These are phyloP conservation scores for Tolypocladium pustulatum DNA, from an alignment of 2,329 filamentous ascomycete species.

Conservation along the genomic window DNA sequence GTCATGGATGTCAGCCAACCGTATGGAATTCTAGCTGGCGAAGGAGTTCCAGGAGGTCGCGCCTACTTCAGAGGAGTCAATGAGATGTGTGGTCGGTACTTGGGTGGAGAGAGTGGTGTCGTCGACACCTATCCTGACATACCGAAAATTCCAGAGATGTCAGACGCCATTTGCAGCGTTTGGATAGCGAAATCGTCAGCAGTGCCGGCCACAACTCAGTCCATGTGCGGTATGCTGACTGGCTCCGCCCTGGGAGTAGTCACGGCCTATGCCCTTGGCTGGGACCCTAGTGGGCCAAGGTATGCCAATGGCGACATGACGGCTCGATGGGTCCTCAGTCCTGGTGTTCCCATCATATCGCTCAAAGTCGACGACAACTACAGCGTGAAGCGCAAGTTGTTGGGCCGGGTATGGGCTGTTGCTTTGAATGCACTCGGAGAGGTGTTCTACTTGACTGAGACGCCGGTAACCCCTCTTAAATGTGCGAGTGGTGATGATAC, in stretches of 20 bases:
- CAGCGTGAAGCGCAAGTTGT: conserved; percentile 55
- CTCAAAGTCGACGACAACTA: conserved; percentile 79
- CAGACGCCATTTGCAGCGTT: conserved; percentile 64
- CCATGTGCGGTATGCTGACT: conserved; percentile 69
- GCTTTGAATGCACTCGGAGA: conserved; percentile 91
- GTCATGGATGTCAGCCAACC: conserved; percentile 83
- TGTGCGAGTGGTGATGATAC: conserved; percentile 41
- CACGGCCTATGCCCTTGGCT: conserved; percentile 68
- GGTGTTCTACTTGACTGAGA: conserved; percentile 70
- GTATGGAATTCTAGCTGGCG: conserved; percentile 74
- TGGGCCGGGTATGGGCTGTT: conserved; percentile 76
- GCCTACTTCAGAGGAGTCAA: conserved; percentile 65
- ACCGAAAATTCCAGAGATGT: conserved; percentile 59
- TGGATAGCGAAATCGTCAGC: conserved; percentile 82
- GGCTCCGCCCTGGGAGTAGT: conserved; percentile 79
- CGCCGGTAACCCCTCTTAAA: conserved; percentile 46
- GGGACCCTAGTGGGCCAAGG: conserved; percentile 45
- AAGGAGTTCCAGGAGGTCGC: conserved; percentile 76
- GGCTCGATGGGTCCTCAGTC: conserved; percentile 80
- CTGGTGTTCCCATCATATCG: conserved; percentile 81
- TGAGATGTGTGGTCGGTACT: conserved; percentile 67
- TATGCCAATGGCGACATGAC: conserved; percentile 68
- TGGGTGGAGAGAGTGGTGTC: conserved; percentile 50
- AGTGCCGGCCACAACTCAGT: conserved; percentile 62
- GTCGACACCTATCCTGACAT: conserved; percentile 61